Conservation (phyloP, 495 filamentous ascomycete species). For the Clavariopsis aquatica region DNA sequence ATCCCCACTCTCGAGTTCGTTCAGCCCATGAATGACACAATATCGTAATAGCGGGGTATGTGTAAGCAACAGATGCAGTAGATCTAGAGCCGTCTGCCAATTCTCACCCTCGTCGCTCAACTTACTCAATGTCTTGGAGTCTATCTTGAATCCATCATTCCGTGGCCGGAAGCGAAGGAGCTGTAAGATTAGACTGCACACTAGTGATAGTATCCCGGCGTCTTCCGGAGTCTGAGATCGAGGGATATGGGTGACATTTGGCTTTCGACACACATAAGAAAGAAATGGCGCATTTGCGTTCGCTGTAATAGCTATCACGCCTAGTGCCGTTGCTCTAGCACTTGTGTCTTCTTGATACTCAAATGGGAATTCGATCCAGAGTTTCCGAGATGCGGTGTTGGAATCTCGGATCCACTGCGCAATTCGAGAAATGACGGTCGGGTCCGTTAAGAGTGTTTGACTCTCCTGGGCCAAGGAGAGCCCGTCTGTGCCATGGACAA, state of each 20-base stretch:
- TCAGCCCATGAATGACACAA: slow-evolving; percentile 8
- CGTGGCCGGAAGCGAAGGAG: background rate
- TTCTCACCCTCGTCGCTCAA: background rate
- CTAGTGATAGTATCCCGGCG: background rate
- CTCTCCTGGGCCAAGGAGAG: too few species aligned
- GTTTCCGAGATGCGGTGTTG: background rate
- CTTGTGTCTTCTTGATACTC: slow-evolving; percentile 3
- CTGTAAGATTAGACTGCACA: slow-evolving; percentile 9
- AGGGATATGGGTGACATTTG: background rate
- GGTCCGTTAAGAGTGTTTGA: too few species aligned
- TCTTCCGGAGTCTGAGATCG: background rate
- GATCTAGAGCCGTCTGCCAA: too few species aligned
- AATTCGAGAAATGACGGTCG: too few species aligned
- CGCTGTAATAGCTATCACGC: slow-evolving; percentile 4
- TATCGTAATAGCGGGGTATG: background rate
- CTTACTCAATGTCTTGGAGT: background rate
- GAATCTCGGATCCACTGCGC: background rate
- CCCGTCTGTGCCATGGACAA: too few species aligned
- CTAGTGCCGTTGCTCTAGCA: background rate
- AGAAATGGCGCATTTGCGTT: background rate
- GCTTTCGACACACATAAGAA: background rate
- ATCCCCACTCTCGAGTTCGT: background rate
- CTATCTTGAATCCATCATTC: background rate
- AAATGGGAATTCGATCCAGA: slow-evolving; percentile 11
- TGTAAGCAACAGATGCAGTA: too few species aligned